A percentile compares a stretch with the other conserved stretches of the same genome.
Evolutionary conservation across 73 alveolate genomes (phyloP).

Genomic region (Stentor coeruleus): DNA sequence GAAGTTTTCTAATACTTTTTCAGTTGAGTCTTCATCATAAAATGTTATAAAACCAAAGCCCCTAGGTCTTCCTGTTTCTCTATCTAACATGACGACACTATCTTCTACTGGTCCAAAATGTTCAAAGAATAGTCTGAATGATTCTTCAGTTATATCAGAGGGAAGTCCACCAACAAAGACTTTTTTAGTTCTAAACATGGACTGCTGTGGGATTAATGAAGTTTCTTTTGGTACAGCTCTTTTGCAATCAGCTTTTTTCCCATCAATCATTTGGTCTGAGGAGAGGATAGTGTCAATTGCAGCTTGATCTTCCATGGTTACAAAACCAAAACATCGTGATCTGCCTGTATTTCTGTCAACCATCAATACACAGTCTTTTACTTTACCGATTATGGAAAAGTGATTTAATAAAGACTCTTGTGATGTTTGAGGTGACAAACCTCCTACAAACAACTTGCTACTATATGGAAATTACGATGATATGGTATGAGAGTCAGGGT

Average conservation of each 20-base stretch:
- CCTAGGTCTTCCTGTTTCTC: slow-evolving; percentile 66
- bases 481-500: no score
- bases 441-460: no score
- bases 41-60: slow-evolving; percentile 69
- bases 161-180: slow-evolving; percentile 73
- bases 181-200: slow-evolving; percentile 37
- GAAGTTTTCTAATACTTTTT: slow-evolving; percentile 35
- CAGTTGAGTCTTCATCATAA: slow-evolving; percentile 29
- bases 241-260: slow-evolving; percentile 51
- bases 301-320: slow-evolving; percentile 10
- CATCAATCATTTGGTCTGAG: slow-evolving; percentile 43
- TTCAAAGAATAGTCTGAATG: slow-evolving; percentile 38
- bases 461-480: no score
- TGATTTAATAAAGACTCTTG: no score
- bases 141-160: slow-evolving; percentile 42
- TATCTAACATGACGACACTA: slow-evolving; percentile 52
- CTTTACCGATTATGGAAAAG: no score
- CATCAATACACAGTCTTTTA: no score
- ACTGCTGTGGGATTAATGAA: no score
- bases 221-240: slow-evolving; percentile 51
- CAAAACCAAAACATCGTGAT: slow-evolving; percentile 54
- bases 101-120: slow-evolving; percentile 62
- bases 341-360: slow-evolving; percentile 35
- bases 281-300: slow-evolving; percentile 6
- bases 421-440: no score